These are phyloP conservation scores for Vaccinium myrtillus DNA, from an alignment of 148 eudicot genomes.

Conservation along the genomic window DNA sequence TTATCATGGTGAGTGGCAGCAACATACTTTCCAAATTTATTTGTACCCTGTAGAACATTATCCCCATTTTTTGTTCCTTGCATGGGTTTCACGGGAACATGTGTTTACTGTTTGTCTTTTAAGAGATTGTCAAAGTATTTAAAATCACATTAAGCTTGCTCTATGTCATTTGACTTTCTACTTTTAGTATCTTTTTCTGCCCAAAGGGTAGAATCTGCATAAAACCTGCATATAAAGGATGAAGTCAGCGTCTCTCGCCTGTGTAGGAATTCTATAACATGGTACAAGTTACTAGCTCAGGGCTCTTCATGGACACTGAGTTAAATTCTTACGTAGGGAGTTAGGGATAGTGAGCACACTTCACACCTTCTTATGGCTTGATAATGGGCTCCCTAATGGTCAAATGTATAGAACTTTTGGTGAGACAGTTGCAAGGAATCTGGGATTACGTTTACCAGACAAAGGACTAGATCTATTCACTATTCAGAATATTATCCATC, in stretches of 20 bases:
- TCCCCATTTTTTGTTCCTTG: neutral
- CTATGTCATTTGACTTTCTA: neutral
- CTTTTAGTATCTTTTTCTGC: neutral
- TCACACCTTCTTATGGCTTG: neutral
- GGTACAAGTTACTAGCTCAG: neutral
- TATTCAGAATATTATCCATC: neutral
- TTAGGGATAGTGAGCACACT: neutral
- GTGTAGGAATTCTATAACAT: neutral
- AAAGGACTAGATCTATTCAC: neutral
- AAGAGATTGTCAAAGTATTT: neutral
- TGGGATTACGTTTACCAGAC: neutral
- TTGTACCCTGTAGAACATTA: neutral
- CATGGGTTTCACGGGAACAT: neutral
- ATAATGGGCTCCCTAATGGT: neutral
- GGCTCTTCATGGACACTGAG: neutral
- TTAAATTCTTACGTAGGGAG: neutral
- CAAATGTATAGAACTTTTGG: neutral
- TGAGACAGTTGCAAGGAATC: neutral
- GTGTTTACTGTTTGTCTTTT: neutral
- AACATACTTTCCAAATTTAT: slow-evolving; percentile 1
- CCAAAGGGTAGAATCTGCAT: too few species aligned
- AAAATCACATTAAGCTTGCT: neutral
- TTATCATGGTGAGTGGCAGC: neutral
- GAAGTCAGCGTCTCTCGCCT: neutral
- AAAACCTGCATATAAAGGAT: neutral